phyloP scores from a whole-genome alignment of 2,329 filamentous ascomycete species.

The Ampelomyces quisqualis region DNA sequence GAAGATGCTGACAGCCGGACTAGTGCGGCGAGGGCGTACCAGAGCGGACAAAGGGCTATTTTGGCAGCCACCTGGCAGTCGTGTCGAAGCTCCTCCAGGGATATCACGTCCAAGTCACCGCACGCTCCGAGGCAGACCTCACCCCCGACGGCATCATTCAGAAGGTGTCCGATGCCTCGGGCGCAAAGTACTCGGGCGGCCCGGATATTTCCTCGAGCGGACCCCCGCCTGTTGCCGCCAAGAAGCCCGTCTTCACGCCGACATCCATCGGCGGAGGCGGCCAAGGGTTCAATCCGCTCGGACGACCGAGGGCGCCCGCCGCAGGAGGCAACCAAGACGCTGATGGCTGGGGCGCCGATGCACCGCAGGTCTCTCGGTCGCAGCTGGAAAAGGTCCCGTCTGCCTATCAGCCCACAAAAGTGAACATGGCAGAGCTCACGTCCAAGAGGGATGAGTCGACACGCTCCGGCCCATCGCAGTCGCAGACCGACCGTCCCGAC shows the following conservation, averaged over 20 bases:
- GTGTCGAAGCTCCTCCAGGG: conserved; percentile 90
- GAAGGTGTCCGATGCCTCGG: conserved; percentile 92
- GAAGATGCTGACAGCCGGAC: conserved; percentile 9
- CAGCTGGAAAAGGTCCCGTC: conserved; percentile 89
- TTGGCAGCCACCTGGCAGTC: conserved; percentile 87
- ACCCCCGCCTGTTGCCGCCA: conserved; percentile 69
- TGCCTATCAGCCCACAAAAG: conserved; percentile 92
- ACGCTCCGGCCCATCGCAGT: conserved; percentile 55
- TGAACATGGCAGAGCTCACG: conserved; percentile 84
- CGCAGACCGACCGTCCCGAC: conserved; percentile 55
- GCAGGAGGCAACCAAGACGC: conserved; percentile 65
- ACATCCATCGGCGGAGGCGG: conserved; percentile 60
- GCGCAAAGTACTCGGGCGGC: conserved; percentile 83
- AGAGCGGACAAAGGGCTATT: conserved; percentile 98
- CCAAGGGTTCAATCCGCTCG: conserved; percentile 66
- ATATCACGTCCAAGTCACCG: conserved; percentile 97
- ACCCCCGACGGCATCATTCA: conserved; percentile 84
- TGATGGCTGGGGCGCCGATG: conserved; percentile 94
- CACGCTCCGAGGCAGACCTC: conserved; percentile 85
- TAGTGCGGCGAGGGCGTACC: conserved; percentile 94
- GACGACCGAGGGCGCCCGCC: conserved; percentile 59
- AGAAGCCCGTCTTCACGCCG: conserved; percentile 90
- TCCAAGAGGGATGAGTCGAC: conserved; percentile 69
- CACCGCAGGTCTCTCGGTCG: conserved; percentile 82
- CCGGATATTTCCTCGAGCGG: conserved; percentile 59